Conservation (phyloP, 2,329 filamentous ascomycete genomes). For the Colletotrichum eleusines region DNA sequence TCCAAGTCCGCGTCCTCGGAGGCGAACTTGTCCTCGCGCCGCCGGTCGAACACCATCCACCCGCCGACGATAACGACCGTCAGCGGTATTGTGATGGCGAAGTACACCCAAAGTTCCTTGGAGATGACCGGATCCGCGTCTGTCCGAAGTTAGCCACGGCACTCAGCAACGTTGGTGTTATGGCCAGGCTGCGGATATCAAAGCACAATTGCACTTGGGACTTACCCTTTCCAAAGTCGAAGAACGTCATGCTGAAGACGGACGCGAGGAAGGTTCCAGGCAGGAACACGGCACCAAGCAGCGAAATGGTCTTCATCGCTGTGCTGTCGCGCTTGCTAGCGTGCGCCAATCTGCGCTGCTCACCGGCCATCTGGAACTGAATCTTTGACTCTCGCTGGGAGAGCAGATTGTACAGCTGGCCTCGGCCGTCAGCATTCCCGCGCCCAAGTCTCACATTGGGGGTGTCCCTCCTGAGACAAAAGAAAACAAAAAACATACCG, state of each 20-base stretch:
- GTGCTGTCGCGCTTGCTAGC: slow-evolving; percentile 72
- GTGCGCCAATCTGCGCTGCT: slow-evolving; percentile 70
- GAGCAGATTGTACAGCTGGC: slow-evolving; percentile 74
- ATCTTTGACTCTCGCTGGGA: slow-evolving; percentile 74
- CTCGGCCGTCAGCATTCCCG: slow-evolving; percentile 16
- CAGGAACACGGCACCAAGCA: slow-evolving; percentile 73
- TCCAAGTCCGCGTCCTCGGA: slow-evolving; percentile 65
- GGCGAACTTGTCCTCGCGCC: slow-evolving; percentile 61
- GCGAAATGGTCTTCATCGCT: slow-evolving; percentile 74
- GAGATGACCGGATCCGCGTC: slow-evolving; percentile 60
- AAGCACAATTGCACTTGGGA: slow-evolving; percentile 22
- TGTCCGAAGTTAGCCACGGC: slow-evolving; percentile 29
- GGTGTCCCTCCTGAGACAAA: too few relatives aligned
- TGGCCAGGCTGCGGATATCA: not conserved
- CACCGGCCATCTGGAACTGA: slow-evolving; percentile 72
- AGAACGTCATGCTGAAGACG: slow-evolving; percentile 75
- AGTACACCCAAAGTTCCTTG: slow-evolving; percentile 71
- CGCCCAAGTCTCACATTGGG: not conserved
- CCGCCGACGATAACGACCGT: slow-evolving; percentile 65
- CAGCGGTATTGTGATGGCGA: slow-evolving; percentile 69
- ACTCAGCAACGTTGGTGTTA: not conserved
- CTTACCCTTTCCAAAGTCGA: slow-evolving; percentile 68
- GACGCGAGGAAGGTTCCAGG: slow-evolving; percentile 73
- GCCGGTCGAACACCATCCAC: slow-evolving; percentile 68
- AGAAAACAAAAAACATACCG: slow-evolving; percentile 57